These are phyloP conservation scores for Mentha longifolia DNA, from an alignment of 257 asterid genomes.

Conservation along the genomic window DNA sequence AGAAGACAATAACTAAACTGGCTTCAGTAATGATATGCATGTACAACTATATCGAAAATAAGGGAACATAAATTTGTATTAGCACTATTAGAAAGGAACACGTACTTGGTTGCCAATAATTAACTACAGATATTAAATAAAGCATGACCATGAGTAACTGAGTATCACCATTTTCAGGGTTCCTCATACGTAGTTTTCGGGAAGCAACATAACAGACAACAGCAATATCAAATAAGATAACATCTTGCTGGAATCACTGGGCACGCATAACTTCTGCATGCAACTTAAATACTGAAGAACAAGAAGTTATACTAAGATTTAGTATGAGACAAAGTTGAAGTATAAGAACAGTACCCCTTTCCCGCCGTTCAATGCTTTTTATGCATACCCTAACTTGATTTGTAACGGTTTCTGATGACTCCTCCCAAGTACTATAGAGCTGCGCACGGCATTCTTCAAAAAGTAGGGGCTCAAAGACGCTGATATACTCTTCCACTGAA, in stretches of 20 bases:
- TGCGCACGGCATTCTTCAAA: conserved; percentile 99
- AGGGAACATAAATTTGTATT: not conserved
- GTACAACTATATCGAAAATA: not conserved
- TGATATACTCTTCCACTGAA: conserved; percentile 88
- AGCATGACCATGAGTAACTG: conserved; percentile 16
- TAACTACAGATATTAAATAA: not conserved
- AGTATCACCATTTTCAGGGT: conserved; percentile 30
- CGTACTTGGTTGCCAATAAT: conserved; percentile 12
- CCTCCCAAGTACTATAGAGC: conserved; percentile 94
- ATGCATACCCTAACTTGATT: conserved; percentile 77
- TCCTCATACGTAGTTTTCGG: conserved; percentile 15
- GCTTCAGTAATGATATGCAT: conserved; percentile 11
- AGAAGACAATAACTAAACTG: too few relatives aligned
- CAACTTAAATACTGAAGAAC: conserved; percentile 15
- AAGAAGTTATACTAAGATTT: conserved; percentile 13
- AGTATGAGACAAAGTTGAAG: conserved; percentile 17
- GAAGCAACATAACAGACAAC: conserved; percentile 30
- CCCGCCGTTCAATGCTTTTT: conserved; percentile 82
- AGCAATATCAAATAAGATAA: conserved; percentile 24
- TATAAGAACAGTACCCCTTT: conserved; percentile 71
- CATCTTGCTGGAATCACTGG: conserved; percentile 20
- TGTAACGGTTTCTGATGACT: conserved; percentile 64
- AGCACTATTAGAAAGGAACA: not conserved
- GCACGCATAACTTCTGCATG: conserved; percentile 23
- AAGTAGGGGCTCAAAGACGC: conserved; percentile 96